Percentiles rank a stretch among this genome's conserved stretches.
phyloP scores from a whole-genome alignment of 495 filamentous ascomycete genomes.

The Aspergillus heteromorphus region DNA sequence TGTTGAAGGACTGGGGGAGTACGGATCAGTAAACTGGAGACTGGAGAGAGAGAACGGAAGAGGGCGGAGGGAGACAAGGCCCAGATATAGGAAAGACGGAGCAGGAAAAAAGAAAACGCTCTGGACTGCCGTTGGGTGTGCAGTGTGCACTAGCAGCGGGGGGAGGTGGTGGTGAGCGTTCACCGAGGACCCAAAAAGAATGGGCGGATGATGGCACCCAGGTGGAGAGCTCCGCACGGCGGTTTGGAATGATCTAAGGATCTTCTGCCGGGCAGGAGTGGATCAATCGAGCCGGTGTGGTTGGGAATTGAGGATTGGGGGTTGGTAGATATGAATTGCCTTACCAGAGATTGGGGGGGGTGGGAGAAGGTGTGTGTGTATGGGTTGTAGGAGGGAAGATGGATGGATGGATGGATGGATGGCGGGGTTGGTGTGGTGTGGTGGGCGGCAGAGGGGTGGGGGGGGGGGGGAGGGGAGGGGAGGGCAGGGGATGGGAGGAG shows the following conservation, averaged over 20 bases:
- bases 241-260: neutral
- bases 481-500: slow-evolving; percentile 16
- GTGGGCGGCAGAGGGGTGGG: slow-evolving; percentile 12
- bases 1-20: slow-evolving; percentile 45
- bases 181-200: slow-evolving; percentile 47
- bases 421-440: slow-evolving; percentile 3
- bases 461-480: neutral
- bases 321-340: no score
- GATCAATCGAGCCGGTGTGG: neutral
- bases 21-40: slow-evolving; percentile 15
- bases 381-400: neutral
- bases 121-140: slow-evolving; percentile 27
- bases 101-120: slow-evolving; percentile 10
- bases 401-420: neutral
- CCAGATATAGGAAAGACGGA: slow-evolving; percentile 12
- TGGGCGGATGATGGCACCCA: slow-evolving; percentile 20
- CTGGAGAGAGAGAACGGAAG: slow-evolving; percentile 12
- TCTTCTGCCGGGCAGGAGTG: neutral
- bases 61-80: slow-evolving; percentile 13
- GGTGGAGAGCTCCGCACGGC: slow-evolving; percentile 15
- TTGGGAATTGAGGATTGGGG: neutral
- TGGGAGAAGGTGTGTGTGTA: no score
- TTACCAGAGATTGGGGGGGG: no score
- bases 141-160: slow-evolving; percentile 37
- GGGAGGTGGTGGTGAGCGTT: slow-evolving; percentile 23